Percentiles rank a stretch among this genome's conserved stretches.
Conservation (phyloP, 2,329 filamentous ascomycete species). For the Xylaria multiplex region DNA sequence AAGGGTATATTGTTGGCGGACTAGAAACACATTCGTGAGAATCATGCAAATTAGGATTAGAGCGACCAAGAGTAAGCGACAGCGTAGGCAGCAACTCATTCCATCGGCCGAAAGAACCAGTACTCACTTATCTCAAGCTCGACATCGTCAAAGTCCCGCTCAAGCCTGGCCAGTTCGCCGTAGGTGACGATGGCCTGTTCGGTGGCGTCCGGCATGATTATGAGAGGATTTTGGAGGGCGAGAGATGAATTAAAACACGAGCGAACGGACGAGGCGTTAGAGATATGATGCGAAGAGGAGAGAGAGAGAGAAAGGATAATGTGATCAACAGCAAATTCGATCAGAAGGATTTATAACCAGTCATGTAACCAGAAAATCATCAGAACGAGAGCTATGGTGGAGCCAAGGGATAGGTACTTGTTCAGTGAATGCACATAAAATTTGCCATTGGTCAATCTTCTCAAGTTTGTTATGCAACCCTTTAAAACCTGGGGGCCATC, state of each 20-base stretch:
- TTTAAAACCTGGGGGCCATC: background rate
- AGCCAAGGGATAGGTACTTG: conserved; percentile 9
- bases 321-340: background rate
- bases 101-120: background rate
- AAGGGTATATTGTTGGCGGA: conserved; percentile 76
- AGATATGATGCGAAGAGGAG: background rate
- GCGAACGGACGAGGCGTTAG: background rate
- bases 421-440: conserved; percentile 34
- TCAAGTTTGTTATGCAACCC: conserved; percentile 11
- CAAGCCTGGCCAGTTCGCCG: conserved; percentile 81
- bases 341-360: conserved; percentile 10
- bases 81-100: background rate
- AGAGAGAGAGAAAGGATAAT: background rate
- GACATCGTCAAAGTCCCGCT: conserved; percentile 84
- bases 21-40: conserved; percentile 54
- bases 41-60: background rate
- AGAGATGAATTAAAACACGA: background rate
- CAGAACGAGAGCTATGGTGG: conserved; percentile 25
- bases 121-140: conserved; percentile 84
- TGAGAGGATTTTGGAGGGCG: background rate
- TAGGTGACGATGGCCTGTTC: conserved; percentile 62
- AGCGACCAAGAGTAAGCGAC: background rate
- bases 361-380: background rate
- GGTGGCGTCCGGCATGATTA: conserved; percentile 38
- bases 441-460: conserved; percentile 39